phyloP scores from a whole-genome alignment of 352 stramenopile species.

The Phytopythium vexans region DNA sequence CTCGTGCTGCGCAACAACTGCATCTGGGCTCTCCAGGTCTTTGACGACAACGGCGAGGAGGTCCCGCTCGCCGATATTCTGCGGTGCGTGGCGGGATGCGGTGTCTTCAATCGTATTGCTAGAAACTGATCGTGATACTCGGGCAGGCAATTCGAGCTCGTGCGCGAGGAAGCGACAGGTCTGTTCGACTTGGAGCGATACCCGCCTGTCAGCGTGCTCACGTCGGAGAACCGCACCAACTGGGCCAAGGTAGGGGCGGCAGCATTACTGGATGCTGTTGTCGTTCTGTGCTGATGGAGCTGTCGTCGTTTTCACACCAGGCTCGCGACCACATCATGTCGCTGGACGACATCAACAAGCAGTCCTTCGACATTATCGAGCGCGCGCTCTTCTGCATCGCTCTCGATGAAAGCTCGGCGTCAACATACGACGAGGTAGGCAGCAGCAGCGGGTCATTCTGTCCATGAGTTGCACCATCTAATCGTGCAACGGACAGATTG shows the following conservation, averaged over 20 bases:
- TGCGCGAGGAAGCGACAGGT: conserved; percentile 79
- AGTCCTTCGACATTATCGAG: conserved; percentile 92
- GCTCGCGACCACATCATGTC: conserved; percentile 78
- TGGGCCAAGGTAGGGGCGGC: conserved; percentile 87
- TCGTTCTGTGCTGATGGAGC: neutral
- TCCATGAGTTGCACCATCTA: neutral
- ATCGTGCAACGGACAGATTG: conserved; percentile 33
- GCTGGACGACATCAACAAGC: conserved; percentile 85
- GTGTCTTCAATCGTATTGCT: neutral
- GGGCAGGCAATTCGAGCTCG: conserved; percentile 76
- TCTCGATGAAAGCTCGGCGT: conserved; percentile 85
- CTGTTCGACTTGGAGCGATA: conserved; percentile 86
- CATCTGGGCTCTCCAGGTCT: conserved; percentile 82
- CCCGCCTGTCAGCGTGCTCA: conserved; percentile 91
- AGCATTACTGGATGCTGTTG: neutral
- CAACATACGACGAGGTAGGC: conserved; percentile 71
- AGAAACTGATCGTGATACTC: neutral
- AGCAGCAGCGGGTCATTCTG: no score
- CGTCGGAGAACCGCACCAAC: conserved; percentile 92
- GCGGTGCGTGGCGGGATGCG: conserved; percentile 22
- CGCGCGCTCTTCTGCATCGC: conserved; percentile 92
- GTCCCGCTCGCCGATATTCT: conserved; percentile 75
- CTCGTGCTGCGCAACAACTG: conserved; percentile 91
- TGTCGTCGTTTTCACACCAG: conserved; percentile 9
- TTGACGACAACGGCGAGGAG: conserved; percentile 70